Evolutionary conservation across 1,139 yeast genomes (phyloP).

Genomic region (Meyerozyma sp.): DNA sequence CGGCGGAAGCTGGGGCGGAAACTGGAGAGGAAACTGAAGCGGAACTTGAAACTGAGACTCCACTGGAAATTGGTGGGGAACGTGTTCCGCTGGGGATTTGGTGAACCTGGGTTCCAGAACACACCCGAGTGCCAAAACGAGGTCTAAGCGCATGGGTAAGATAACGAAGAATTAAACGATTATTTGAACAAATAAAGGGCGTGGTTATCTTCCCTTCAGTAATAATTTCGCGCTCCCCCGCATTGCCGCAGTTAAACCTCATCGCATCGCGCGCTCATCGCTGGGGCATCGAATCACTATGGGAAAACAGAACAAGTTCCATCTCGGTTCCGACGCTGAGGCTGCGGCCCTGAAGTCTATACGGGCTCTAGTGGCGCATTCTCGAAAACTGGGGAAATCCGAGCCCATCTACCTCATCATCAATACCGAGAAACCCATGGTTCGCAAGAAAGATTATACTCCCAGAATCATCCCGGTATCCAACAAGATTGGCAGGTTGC

Average conservation of each 20-base stretch:
- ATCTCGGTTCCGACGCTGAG: constrained; percentile 24
- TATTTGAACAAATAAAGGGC: too few species aligned
- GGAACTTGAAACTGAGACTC: too few species aligned
- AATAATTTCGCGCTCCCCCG: neutral
- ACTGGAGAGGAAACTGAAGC: too few species aligned
- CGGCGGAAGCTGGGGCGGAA: neutral
- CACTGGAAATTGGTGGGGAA: too few species aligned
- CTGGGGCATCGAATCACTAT: neutral
- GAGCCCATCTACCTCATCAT: constrained; percentile 45
- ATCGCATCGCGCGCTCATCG: neutral
- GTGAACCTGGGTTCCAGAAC: too few species aligned
- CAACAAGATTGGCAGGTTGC: constrained; percentile 41
- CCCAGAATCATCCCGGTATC: constrained; percentile 66
- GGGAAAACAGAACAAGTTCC: constrained; percentile 10
- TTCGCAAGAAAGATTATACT: constrained; percentile 47
- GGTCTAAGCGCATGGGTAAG: too few species aligned
- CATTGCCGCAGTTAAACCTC: neutral
- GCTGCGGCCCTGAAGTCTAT: constrained; percentile 27
- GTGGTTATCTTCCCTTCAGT: too few species aligned
- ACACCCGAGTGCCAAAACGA: too few species aligned
- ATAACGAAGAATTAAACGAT: too few species aligned
- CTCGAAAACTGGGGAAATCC: constrained; percentile 13
- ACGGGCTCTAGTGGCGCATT: constrained; percentile 29
- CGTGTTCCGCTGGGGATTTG: too few species aligned
- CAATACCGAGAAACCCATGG: constrained; percentile 46